Evolutionary conservation across 208 protist genomes (phyloP).

Genomic region (Leishmania braziliensis): DNA sequence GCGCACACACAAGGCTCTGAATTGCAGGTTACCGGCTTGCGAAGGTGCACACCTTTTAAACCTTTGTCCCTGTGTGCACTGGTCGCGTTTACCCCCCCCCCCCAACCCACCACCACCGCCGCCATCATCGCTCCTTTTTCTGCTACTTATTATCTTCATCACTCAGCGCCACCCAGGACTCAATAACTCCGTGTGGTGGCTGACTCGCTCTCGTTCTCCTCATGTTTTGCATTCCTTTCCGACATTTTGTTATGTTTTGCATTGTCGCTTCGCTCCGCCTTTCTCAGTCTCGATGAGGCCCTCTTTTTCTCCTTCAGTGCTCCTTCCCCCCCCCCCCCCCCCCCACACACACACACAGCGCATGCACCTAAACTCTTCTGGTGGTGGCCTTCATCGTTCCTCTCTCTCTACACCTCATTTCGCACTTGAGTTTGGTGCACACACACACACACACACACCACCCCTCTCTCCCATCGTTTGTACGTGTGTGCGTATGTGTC

Average conservation of each 20-base stretch:
- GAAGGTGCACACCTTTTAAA: no score
- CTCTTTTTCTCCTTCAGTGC: background rate
- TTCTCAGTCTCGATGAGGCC: no score
- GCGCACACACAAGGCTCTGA: background rate
- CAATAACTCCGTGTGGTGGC: background rate
- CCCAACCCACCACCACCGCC: background rate
- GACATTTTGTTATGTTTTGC: no score
- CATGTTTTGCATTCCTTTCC: no score
- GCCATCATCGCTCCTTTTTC: background rate
- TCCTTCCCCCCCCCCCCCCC: background rate
- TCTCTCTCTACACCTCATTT: background rate
- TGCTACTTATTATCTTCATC: background rate
- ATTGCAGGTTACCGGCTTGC: no score
- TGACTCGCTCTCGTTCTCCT: background rate
- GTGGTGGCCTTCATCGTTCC: background rate
- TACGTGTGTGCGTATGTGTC: background rate
- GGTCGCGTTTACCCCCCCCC: background rate
- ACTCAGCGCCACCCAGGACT: background rate
- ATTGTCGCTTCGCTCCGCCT: no score
- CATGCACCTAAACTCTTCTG: background rate
- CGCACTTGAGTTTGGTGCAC: no score
- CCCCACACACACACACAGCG: background rate
- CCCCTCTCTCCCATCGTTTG: background rate
- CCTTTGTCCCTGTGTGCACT: no score
- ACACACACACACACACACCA: no score